Conservation (phyloP, 139 green algal genomes). For the Micromonas pusilla region DNA sequence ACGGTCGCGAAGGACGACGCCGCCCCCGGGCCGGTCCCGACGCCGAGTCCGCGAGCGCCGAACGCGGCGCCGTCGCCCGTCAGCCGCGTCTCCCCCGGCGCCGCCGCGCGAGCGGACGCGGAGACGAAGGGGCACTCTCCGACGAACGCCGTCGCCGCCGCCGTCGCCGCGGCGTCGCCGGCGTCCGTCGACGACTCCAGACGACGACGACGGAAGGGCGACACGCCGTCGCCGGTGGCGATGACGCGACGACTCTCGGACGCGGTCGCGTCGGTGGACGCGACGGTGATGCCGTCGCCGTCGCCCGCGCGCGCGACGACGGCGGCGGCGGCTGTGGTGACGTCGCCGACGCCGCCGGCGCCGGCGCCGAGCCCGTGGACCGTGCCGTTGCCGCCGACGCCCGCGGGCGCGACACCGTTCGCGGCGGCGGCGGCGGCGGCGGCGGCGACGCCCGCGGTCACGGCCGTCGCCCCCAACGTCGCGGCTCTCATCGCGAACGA, state of each 20-base stretch:
- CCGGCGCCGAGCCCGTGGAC: not conserved
- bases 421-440: too few relatives aligned
- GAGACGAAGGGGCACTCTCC: not conserved
- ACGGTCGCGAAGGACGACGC: too few relatives aligned
- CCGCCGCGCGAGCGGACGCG: too few relatives aligned
- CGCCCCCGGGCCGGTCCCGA: too few relatives aligned
- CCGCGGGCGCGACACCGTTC: not conserved
- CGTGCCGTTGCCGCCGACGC: not conserved
- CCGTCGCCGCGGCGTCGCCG: not conserved
- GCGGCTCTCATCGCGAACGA: not conserved
- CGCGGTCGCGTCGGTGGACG: too few relatives aligned
- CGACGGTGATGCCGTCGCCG: too few relatives aligned
- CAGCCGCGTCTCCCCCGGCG: not conserved
- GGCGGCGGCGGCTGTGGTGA: too few relatives aligned
- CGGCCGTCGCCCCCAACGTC: not conserved
- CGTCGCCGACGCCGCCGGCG: too few relatives aligned
- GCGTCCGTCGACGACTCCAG: not conserved
- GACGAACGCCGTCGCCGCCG: not conserved
- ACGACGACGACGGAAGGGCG: not conserved
- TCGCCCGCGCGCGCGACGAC: too few relatives aligned
- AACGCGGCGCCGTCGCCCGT: too few relatives aligned
- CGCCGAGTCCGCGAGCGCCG: too few relatives aligned
- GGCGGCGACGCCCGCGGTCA: not conserved
- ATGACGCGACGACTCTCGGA: not conserved
- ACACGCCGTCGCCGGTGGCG: not conserved